Evolutionary conservation across 2,329 filamentous ascomycete species (phyloP).

Genomic region (Incumbomyces lentus): DNA sequence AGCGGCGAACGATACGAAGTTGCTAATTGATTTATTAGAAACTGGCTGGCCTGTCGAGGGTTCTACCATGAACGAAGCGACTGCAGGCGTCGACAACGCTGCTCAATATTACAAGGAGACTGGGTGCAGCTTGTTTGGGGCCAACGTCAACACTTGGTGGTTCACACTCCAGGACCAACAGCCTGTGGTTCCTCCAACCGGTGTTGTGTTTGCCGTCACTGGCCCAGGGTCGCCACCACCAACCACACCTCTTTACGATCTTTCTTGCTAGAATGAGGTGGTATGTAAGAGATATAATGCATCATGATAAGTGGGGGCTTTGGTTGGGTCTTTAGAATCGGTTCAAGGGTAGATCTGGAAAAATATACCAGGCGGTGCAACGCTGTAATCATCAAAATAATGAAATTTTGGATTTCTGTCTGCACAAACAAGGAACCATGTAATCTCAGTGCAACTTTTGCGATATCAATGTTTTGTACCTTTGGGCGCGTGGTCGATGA

Average conservation of each 20-base stretch:
- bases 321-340: no score
- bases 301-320: neutral
- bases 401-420: no score
- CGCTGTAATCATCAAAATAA: no score
- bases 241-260: slow-evolving; percentile 30
- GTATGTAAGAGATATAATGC: neutral
- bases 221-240: slow-evolving; percentile 22
- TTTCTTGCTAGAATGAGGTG: slow-evolving; percentile 24
- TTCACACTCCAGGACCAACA: slow-evolving; percentile 30
- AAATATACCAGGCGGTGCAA: no score
- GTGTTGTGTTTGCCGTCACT: slow-evolving; percentile 27
- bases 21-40: slow-evolving; percentile 29
- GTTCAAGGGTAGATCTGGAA: no score
- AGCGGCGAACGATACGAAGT: no score
- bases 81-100: slow-evolving; percentile 47
- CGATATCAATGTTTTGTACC: no score
- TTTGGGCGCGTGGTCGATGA: no score
- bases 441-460: no score
- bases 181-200: slow-evolving; percentile 6
- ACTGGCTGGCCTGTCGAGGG: slow-evolving; percentile 56
- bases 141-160: slow-evolving; percentile 33
- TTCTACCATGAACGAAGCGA: slow-evolving; percentile 43
- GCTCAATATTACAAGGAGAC: slow-evolving; percentile 54
- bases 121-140: slow-evolving; percentile 43
- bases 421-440: no score